Evolutionary conservation across 2,329 filamentous ascomycete species (phyloP), one percentile per base, ranked within the genome.

Genomic region (Fusarium continuum): DNA sequence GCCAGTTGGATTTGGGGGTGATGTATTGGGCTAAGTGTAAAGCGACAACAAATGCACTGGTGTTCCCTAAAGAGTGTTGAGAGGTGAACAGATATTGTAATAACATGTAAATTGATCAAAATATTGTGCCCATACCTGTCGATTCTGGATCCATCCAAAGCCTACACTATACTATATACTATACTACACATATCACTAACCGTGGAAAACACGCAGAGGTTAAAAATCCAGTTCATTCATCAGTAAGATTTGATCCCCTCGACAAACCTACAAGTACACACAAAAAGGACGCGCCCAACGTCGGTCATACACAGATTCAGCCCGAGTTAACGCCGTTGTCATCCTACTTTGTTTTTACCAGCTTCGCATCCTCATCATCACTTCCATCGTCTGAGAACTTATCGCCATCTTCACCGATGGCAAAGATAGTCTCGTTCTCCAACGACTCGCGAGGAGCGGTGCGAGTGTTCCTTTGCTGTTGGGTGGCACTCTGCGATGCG

Each of bases 371-470:
- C 64, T 80, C 83, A 11, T 80, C 80, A 14, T 76, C 75, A 51
- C 71, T 75, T 17, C 89, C 90, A 52, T 91, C 89, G 53, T 92
- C 91, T 14, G 90, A 92, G 82, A 93, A 94, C 73, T 89, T 92
- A 72, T 95, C 92, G 2, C 81, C 86, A 51, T 90, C 90, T 70
- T 96, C 93, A 10, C 93, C 94, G 10, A 98, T 91, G 2, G 94
- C 94, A 71, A 98, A 98, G 61, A 98, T 96, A 0, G 93, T 97
- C 78, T 98, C 95, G 10, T 93, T 93, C 62, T 98, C 93, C 28
- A 86, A 75, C 3, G 84, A 86, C 53, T 85, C 82, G 14, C 84
- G 78, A 14, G 79, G 79, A 81, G 69, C 85, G 75, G 55, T 48
- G 14, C 63, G 72, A 36, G 74, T 64, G 19, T 51, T 64, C 17